Conservation (phyloP, 805 yeast genomes). For the Barnettozyma californica region DNA sequence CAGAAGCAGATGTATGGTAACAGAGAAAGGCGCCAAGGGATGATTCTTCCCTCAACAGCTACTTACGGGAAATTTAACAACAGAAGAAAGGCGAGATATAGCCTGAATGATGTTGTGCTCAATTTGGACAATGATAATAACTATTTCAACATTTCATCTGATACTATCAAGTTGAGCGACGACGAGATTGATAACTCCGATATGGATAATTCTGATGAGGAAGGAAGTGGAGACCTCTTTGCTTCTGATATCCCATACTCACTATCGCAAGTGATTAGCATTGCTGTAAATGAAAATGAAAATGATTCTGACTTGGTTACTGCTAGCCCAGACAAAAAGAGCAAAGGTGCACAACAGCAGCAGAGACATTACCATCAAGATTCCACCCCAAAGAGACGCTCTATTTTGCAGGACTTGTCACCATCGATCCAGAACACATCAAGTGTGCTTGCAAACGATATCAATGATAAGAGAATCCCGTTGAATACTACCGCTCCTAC, state of each 20-base stretch:
- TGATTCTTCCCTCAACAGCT: slow-evolving; percentile 18
- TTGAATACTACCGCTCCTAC: slow-evolving; percentile 13
- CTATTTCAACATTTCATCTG: slow-evolving; percentile 23
- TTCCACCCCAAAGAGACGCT: slow-evolving; percentile 9
- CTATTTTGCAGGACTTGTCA: slow-evolving; percentile 17
- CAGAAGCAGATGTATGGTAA: slow-evolving; percentile 5
- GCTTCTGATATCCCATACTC: slow-evolving; percentile 20
- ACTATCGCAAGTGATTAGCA: slow-evolving; percentile 15
- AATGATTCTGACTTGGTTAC: slow-evolving; percentile 13
- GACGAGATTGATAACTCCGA: slow-evolving; percentile 12
- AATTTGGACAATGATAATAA: slow-evolving; percentile 11
- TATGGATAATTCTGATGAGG: slow-evolving; percentile 1
- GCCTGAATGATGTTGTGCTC: slow-evolving; percentile 20
- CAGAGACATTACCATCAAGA: neutral
- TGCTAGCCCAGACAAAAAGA: slow-evolving; percentile 16
- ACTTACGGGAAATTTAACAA: slow-evolving; percentile 22
- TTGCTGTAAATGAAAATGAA: slow-evolving; percentile 25
- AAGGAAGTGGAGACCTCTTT: slow-evolving; percentile 8
- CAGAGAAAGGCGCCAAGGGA: slow-evolving; percentile 25
- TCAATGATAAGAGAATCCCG: slow-evolving; percentile 23
- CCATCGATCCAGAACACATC: slow-evolving; percentile 12
- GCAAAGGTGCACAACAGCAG: slow-evolving; percentile 6
- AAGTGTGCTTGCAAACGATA: slow-evolving; percentile 8
- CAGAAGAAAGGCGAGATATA: slow-evolving; percentile 22
- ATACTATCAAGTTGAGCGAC: slow-evolving; percentile 21